Evolutionary conservation across 768 basidiomycete genomes (phyloP).

Genomic region (Pulveroboletus ravenelii): DNA sequence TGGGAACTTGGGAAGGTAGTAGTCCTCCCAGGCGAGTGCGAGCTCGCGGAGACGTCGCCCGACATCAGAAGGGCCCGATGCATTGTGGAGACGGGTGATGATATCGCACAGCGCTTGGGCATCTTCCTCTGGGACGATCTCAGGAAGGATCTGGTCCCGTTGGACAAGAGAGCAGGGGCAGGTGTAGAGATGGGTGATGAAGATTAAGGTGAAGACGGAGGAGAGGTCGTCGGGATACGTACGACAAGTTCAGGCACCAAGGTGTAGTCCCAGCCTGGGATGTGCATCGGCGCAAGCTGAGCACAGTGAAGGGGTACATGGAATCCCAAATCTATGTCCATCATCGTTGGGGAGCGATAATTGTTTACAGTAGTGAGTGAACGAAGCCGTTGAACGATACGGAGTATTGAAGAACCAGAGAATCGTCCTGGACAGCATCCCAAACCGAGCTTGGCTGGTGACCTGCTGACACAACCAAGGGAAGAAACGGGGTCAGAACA

Average conservation of each 20-base stretch:
- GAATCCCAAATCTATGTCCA: slow-evolving; percentile 22
- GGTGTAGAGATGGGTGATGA: not conserved
- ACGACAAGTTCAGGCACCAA: slow-evolving; percentile 25
- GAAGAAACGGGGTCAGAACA: slow-evolving; percentile 9
- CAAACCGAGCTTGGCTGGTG: not conserved
- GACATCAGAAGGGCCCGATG: slow-evolving; percentile 12
- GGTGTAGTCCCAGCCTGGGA: slow-evolving; percentile 28
- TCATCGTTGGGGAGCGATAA: not conserved
- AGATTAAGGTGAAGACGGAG: not conserved
- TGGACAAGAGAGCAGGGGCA: too few species aligned
- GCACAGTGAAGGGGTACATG: slow-evolving; percentile 27
- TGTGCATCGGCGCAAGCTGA: slow-evolving; percentile 26
- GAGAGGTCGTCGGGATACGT: slow-evolving; percentile 7
- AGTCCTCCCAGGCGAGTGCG: slow-evolving; percentile 29
- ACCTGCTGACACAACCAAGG: slow-evolving; percentile 3
- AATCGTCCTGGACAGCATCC: not conserved
- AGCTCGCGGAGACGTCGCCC: slow-evolving; percentile 25
- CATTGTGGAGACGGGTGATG: slow-evolving; percentile 11
- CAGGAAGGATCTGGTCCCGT: slow-evolving; percentile 18
- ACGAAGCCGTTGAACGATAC: not conserved
- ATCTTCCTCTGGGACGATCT: slow-evolving; percentile 20
- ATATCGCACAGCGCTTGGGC: slow-evolving; percentile 17
- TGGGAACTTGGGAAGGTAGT: slow-evolving; percentile 29
- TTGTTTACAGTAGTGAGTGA: not conserved
- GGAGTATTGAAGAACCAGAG: not conserved